Evolutionary conservation across 2,329 filamentous ascomycete species (phyloP), one percentile per base, ranked within the genome.

Genomic region (Cryphonectria radicalis): DNA sequence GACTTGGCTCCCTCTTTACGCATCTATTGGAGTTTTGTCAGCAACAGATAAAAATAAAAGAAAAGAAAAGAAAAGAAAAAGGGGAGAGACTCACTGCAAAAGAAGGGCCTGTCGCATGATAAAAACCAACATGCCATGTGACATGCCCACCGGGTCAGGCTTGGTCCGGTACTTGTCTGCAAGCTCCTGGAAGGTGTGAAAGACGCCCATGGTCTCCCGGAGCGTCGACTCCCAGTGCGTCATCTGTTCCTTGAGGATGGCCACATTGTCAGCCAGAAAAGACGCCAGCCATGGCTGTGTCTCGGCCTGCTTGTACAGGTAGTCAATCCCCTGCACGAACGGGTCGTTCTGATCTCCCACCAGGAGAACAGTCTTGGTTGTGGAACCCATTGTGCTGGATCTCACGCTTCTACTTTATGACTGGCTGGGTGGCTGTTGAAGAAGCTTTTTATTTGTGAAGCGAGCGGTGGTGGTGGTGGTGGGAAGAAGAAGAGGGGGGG

Each of bases 191-290:
- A 70, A 70, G 53, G 68, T 70, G 68, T 70, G 63, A 14, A 70
- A 70, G 42, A 70, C 68, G 25, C 68, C 68, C 63, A 70, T 70
- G 35, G 68, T 70, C 1, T 70, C 68, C 19, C 68, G 63, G 2
- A 67, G 68, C 19, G 68, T 63, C 10, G 63, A 66, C 43, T 70
- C 68, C 68, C 68, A 70, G 28, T 70, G 68, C n/a, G 57, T 67
- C 68, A 70, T 70, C 68, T 70, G 63, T 25, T 70, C 68, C 63
- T 70, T 70, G 63, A 70, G 55, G 43, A 70, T 66, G 42, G 68
- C 63, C 17, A 70, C 68, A 67, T 70, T 70, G 57, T 70, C 68
- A 7, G 68, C 68, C 17, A 70, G 35, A 17, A 70, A 70, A 19
- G 63, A 66, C n/a, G 68, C 68, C 25, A 70, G 55, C 68, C 68